Percentiles rank a stretch among this genome's conserved stretches.
These are phyloP conservation scores for Eutrema japonicum DNA, from an alignment of 345 rosid genomes.

Conservation along the genomic window DNA sequence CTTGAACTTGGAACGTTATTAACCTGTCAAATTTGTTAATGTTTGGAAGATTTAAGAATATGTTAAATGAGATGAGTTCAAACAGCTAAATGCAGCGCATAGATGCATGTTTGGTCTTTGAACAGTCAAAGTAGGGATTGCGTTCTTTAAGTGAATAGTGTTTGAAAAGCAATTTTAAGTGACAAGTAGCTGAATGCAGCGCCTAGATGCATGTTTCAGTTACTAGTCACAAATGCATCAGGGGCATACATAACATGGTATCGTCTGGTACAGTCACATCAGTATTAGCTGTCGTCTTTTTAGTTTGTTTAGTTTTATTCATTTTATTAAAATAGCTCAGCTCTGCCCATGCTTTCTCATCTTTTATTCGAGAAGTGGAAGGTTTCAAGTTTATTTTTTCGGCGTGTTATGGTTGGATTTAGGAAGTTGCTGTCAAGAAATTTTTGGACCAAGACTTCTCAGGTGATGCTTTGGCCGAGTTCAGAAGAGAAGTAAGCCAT, in stretches of 20 bases:
- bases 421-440: constrained; percentile 99
- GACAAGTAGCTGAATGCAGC: too few relatives aligned
- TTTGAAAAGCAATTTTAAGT: constrained; percentile 15
- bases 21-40: constrained; percentile 1
- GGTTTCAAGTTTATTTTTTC: constrained; percentile 28
- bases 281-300: constrained; percentile 6
- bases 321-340: constrained; percentile 7
- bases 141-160: background rate
- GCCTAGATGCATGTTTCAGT: constrained; percentile 11
- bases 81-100: constrained; percentile 12
- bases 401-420: constrained; percentile 45
- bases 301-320: background rate
- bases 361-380: background rate
- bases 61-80: constrained; percentile 1
- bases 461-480: constrained; percentile 95
- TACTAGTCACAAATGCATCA: constrained; percentile 13
- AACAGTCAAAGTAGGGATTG: constrained; percentile 23
- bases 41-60: constrained; percentile 8
- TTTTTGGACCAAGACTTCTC: constrained; percentile 99
- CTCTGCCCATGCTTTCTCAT: constrained; percentile 15
- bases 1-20: constrained; percentile 1
- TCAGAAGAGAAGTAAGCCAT: constrained; percentile 93
- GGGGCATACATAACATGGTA: background rate
- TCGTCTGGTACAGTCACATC: background rate
- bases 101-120: constrained; percentile 17